A percentile compares a stretch with the other conserved stretches of the same genome.
These are phyloP conservation scores for Tylopilus subfusipes DNA, from an alignment of 768 basidiomycete genomes.

Conservation along the genomic window DNA sequence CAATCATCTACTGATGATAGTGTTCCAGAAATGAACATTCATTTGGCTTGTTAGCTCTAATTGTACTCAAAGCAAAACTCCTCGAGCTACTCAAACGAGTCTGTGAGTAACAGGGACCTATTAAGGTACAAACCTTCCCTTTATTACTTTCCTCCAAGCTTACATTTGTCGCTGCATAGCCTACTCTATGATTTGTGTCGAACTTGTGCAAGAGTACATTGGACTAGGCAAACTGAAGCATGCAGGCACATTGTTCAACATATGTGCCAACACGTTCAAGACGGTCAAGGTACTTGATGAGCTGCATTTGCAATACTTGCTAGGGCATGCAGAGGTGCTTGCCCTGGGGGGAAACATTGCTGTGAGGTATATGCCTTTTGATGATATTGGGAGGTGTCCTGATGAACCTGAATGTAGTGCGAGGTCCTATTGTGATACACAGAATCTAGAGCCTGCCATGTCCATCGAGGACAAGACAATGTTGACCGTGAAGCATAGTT, in stretches of 20 bases:
- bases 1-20: background rate
- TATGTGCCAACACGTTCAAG: conserved; percentile 45
- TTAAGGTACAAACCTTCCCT: conserved; percentile 43
- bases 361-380: conserved; percentile 46
- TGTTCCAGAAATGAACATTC: conserved; percentile 49
- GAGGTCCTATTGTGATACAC: conserved; percentile 57
- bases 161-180: conserved; percentile 37
- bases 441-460: conserved; percentile 41
- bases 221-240: conserved; percentile 68
- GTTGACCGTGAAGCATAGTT: conserved; percentile 55
- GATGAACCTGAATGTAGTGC: conserved; percentile 33
- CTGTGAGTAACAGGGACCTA: conserved; percentile 45
- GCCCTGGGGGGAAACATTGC: conserved; percentile 55
- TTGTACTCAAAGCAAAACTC: conserved; percentile 61
- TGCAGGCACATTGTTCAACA: conserved; percentile 63
- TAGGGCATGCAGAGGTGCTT: conserved; percentile 66
- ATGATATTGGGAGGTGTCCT: background rate
- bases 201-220: conserved; percentile 77
- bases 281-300: conserved; percentile 48
- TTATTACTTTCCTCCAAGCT: background rate
- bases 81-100: conserved; percentile 63
- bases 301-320: conserved; percentile 48
- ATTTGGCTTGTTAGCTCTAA: conserved; percentile 68
- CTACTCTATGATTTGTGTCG: conserved; percentile 60
- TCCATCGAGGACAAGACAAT: conserved; percentile 43